phyloP scores from a whole-genome alignment of 2,329 filamentous ascomycete genomes.

The Penicillium sp. region DNA sequence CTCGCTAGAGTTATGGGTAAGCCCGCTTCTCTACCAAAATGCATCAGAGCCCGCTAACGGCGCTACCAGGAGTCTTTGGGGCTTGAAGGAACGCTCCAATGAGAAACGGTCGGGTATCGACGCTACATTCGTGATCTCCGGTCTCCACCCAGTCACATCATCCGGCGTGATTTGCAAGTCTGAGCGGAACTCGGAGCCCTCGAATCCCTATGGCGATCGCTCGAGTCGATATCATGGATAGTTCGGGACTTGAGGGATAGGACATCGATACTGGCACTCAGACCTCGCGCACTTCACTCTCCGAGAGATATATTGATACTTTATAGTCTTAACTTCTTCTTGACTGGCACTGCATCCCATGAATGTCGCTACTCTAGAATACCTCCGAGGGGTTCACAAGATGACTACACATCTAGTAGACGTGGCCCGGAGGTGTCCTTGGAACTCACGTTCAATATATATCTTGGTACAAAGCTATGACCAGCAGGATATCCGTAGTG shows the following conservation, averaged over 20 bases:
- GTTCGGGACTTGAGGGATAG: background rate
- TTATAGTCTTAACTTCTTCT: background rate
- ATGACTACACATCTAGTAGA: too few species aligned
- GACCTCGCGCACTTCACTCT: background rate
- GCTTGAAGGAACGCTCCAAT: conserved; percentile 36
- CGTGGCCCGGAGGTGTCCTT: background rate
- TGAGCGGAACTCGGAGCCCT: conserved; percentile 12
- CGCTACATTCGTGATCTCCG: conserved; percentile 18
- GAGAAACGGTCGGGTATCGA: conserved; percentile 10
- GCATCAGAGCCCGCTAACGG: conserved; percentile 1
- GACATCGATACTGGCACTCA: background rate
- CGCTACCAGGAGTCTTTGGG: conserved; percentile 36
- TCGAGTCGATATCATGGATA: background rate
- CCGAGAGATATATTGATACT: background rate
- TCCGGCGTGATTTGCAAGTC: conserved; percentile 19
- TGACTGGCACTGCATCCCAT: background rate
- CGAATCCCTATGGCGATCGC: conserved; percentile 1
- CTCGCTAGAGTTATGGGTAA: conserved; percentile 52
- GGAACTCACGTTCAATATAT: background rate
- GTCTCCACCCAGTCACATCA: conserved; percentile 21
- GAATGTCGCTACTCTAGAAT: background rate
- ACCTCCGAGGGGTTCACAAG: background rate
- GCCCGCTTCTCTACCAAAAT: background rate
- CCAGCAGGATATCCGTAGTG: background rate
- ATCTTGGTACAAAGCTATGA: background rate